Conservation (phyloP, 2,329 filamentous ascomycete genomes). For the Gliomastix tumulicola region DNA sequence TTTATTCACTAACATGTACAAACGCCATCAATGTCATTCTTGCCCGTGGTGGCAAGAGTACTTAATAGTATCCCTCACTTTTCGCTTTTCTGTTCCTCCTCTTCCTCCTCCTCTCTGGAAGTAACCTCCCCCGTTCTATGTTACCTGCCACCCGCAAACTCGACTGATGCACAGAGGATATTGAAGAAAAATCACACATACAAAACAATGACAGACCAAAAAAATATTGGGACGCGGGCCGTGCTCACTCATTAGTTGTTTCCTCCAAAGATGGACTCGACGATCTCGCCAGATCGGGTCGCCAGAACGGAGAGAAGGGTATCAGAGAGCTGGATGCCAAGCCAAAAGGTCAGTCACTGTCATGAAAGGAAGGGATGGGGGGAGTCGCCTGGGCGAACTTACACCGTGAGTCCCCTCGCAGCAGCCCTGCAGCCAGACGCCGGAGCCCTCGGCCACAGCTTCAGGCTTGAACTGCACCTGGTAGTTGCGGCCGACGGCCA, state of each 20-base stretch:
- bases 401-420: conserved; percentile 89
- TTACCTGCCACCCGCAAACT: no score
- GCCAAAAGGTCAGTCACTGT: conserved; percentile 5
- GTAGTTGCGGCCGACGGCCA: conserved; percentile 73
- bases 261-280: conserved; percentile 60
- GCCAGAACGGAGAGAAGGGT: conserved; percentile 74
- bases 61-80: no score
- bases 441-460: conserved; percentile 64
- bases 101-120: no score
- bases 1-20: no score
- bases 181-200: background rate
- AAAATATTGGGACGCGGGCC: background rate
- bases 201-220: background rate
- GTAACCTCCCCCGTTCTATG: no score
- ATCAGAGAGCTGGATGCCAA: conserved; percentile 69
- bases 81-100: no score
- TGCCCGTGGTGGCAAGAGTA: no score
- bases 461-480: conserved; percentile 63
- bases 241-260: background rate
- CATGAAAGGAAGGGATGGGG: background rate
- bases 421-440: conserved; percentile 90
- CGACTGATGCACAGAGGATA: background rate
- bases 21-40: no score
- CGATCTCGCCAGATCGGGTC: conserved; percentile 69
- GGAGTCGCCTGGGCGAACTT: conserved; percentile 32